Evolutionary conservation across 106 monocot species (phyloP).

Genomic region (Dioscorea alata): DNA sequence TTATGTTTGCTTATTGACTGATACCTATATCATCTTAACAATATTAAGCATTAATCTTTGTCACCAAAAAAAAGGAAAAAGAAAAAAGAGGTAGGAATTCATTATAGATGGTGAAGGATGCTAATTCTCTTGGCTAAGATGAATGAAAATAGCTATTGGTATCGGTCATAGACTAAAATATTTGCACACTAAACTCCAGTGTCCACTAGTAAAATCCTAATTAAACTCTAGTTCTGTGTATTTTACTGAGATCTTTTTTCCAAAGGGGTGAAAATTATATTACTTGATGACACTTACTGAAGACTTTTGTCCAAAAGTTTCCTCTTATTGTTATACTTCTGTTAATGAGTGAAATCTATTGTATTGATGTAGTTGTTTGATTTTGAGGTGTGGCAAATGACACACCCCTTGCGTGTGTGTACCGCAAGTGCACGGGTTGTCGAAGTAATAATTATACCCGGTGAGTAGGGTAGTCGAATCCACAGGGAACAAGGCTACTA

Average conservation of each 20-base stretch:
- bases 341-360: neutral
- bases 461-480: too few relatives aligned
- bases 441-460: too few relatives aligned
- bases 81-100: too few relatives aligned
- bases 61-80: too few relatives aligned
- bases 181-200: constrained; percentile 71
- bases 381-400: constrained; percentile 86
- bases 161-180: constrained; percentile 74
- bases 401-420: too few relatives aligned
- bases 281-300: too few relatives aligned
- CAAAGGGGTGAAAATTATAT: constrained; percentile 51
- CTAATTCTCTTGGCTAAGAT: too few relatives aligned
- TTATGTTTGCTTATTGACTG: neutral
- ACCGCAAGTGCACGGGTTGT: too few relatives aligned
- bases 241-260: constrained; percentile 95
- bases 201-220: constrained; percentile 68
- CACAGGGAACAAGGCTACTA: too few relatives aligned
- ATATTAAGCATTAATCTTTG: constrained; percentile 1
- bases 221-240: constrained; percentile 74
- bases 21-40: neutral
- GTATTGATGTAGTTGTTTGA: constrained; percentile 72
- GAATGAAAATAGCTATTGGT: constrained; percentile 72
- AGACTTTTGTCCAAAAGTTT: neutral
- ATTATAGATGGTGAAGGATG: too few relatives aligned
- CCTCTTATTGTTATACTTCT: neutral